Evolutionary conservation across 2,329 filamentous ascomycete species (phyloP), one percentile per base, ranked within the genome.

Genomic region (Graphilbum fragrans): DNA sequence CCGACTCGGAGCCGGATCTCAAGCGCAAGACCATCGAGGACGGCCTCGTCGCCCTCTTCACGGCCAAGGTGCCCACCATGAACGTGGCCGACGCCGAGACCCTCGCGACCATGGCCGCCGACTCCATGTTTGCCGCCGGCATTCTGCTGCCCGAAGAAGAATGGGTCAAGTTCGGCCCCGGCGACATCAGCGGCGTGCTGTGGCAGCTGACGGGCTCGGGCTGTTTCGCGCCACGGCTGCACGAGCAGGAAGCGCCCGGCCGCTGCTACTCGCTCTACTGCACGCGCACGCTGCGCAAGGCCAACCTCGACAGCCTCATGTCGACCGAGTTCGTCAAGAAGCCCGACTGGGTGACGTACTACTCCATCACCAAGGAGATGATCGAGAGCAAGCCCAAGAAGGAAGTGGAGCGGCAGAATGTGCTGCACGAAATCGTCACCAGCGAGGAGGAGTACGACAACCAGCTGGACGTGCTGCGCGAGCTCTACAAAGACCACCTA

Each of bases 1-100:
- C 86, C 11, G 88, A 95, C 51, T 88, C 90, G 32, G 90, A 95
- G 55, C 78, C 81, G 11, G 87, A 98, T 58, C 65, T 98, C 37
- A 87, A 83, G 56, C 77, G 83, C 55, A 84, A 86, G 54, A 80
- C 83, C 2, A 79, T 98, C 39, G 81, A 86, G 44, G 88, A 96
- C 50, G 88, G 86, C 3, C 70, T 98, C 34, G 80, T 94, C 34
- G 83, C 80, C 23, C 67, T 98, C 7, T 96, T 98, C 58, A 94
- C 86, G 2, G 76, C 85, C 61, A 96, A 95, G 60, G 87, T 98
- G 1, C 88, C 92, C 0, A 98, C 87, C 1, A 95, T 98, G 86
- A 96, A 98, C 52, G 90, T 92, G 34, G 88, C 90, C 6, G 93
- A 98, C 66, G 92, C 92, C 1, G 92, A 98, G 58, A 82, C 80